Evolutionary conservation across 1,139 yeast species (phyloP), one percentile per base, ranked within the genome.

Genomic region (Meyerozyma smithsonii): DNA sequence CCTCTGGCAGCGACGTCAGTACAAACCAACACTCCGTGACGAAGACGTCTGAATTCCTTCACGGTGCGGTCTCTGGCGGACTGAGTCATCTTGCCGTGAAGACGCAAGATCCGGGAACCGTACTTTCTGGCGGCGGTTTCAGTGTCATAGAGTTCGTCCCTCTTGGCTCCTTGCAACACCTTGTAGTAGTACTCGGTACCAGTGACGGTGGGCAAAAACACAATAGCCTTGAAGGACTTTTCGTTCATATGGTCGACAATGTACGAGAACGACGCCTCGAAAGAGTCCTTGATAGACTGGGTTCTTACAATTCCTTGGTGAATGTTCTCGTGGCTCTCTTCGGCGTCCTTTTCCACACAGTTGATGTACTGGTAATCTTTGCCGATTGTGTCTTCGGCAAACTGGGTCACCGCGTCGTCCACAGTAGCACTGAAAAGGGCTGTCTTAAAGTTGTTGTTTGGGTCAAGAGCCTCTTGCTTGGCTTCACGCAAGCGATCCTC

Each of bases 1-100:
- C 98, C 97, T 66, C 97, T 81, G 3, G 97, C 97, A 47, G 92
- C 95, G 41, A 92, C 97, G 63, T 90, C 96, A 2, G 96, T 87
- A 36, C 95, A 84, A 38, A 90, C 76, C 41, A 90, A 69, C 33
- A 90, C 56, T 41, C 86, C 83, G 20, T 67, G 62, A 32, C 62
- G 54, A 23, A 70, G 54, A 35, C 55, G 59, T 55, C 84, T 74
- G 69, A 84, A 87, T 17, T 52, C 57, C 40, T 66, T 66, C 42
- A 85, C 80, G 19, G 78, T 62, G 44, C 70, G 63, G 54, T 80
- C 83, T 59, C 96, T 78, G 28, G 69, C 69, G 32, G 69, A 62
- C 60, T 86, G 96, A 24, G 81, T 59, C 64, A 84, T 64, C 55
- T 82, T 79, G 37, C 96, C 95, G 50, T 88, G 94, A 41, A 87